Evolutionary conservation across 169 alveolate genomes (phyloP), one percentile per base, ranked within the genome.

Genomic region (Theileria equi): DNA sequence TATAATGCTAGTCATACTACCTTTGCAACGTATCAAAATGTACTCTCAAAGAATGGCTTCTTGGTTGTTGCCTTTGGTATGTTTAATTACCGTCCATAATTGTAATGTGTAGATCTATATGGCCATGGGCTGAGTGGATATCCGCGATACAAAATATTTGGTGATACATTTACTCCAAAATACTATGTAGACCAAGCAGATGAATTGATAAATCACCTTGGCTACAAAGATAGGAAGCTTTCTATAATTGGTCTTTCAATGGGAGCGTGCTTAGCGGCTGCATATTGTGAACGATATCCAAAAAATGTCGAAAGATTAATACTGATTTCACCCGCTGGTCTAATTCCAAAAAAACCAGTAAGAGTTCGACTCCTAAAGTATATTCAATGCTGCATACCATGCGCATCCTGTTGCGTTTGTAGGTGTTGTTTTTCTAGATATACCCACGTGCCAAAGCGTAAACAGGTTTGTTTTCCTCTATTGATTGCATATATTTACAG

Each of bases 51-150:
- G 50, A 61, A 77, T 31, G 80, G 71, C 31, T 87, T 49, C 78
- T 77, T 72, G 45, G 92, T 87, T 17, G 78, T 87, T n/a, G 72
- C 77, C 13, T 87, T 81, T 67, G 92, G 86, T 77, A 68, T n/a
- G 76, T 58, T n/a, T n/a, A n/a, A n/a, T n/a, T 29, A 17, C 3
- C 5, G 13, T 10, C 17, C 1, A 11, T 41, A 71, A 60, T 57
- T 32, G 45, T 3, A 21, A 32, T 2, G 19, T 26, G 25, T 38
- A 77, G 86, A 87, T 66, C 70, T 87, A 17, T 87, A 87, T 53
- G 92, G 92, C 4, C 90, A 87, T 62, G 92, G 92, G 5, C 80
- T 87, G 26, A 82, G 90, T 11, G 90, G 79, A 16, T 64, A 76
- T 16, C 92, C 92, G 13, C 55, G 67, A 38, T 87, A 87, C 59